Evolutionary conservation across 306 rosid genomes (phyloP), one percentile per base, ranked within the genome.

Genomic region (Parietaria judaica): DNA sequence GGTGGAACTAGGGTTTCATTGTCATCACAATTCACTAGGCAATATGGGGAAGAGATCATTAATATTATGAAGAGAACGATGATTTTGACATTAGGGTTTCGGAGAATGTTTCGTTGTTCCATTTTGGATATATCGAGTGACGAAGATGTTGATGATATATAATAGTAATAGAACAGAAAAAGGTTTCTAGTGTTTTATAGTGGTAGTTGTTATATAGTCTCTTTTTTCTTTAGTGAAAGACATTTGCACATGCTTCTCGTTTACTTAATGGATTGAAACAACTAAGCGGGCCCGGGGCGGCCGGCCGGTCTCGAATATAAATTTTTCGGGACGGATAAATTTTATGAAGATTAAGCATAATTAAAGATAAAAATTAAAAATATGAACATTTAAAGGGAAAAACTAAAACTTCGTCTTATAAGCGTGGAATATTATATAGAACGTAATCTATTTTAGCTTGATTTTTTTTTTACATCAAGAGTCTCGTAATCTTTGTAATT

Each of bases 81-180:
- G 14, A 47, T 3, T 55, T 65, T 66, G 50, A 56, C 31, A 23
- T 58, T 34, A 59, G 14, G 6, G 16, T 68, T 8, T n/a, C 34
- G 57, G 39, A 43, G 9, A 41, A 5, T 41, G 56, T 46, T 35
- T 64, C 68, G 63, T 67, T 7, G 73, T 63, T 68, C 67, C 79
- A 66, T 68, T 51, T 48, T 34, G 17, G 1, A 16, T 17, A n/a
- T 11, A 45, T 5, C 35, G 9, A 10, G 53, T 37, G 54, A 51
- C 31, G 23, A 44, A 11, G 50, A 59, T 17, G 44, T 72, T 31
- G 62, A 59, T 51, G 52, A 36, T 51, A 64, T 56, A 10, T 66
- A 54, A 66, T 61, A 60, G 17, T 66, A 54, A 66, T 61, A 64
- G 48, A 68, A 47, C 47, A 41, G 9, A 5, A 5, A 41, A 64